These are phyloP conservation scores for Zygoascus flipseniorum DNA, from an alignment of 805 yeast species.

Conservation along the genomic window DNA sequence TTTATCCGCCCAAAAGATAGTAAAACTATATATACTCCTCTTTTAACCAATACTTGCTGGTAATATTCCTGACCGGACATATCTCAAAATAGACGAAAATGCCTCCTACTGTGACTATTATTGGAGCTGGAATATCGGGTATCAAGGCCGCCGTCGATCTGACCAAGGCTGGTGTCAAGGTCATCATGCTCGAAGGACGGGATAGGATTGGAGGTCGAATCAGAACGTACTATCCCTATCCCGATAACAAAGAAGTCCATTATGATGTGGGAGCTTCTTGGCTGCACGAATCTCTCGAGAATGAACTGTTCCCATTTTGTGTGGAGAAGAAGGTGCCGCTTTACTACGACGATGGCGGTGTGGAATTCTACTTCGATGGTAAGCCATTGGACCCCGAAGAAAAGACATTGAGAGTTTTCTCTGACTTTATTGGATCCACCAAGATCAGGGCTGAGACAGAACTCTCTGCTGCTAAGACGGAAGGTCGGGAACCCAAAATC, in stretches of 20 bases:
- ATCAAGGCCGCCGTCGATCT: slow-evolving; percentile 60
- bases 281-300: slow-evolving; percentile 77
- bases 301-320: slow-evolving; percentile 51
- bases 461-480: neutral
- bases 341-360: slow-evolving; percentile 41
- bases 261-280: slow-evolving; percentile 65
- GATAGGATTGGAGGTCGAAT: slow-evolving; percentile 65
- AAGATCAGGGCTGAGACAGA: slow-evolving; percentile 43
- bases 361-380: slow-evolving; percentile 22
- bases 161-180: slow-evolving; percentile 35
- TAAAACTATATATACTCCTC: too few relatives aligned
- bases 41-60: too few relatives aligned
- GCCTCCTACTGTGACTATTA: slow-evolving; percentile 31
- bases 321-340: slow-evolving; percentile 23
- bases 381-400: slow-evolving; percentile 12
- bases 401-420: slow-evolving; percentile 30
- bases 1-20: too few relatives aligned
- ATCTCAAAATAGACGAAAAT: neutral
- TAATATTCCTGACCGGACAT: too few relatives aligned
- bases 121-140: slow-evolving; percentile 79
- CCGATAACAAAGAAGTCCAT: slow-evolving; percentile 49
- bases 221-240: slow-evolving; percentile 24
- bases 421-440: slow-evolving; percentile 52
- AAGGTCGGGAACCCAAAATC: slow-evolving; percentile 40
- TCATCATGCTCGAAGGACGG: slow-evolving; percentile 59